Conservation (phyloP, 306 rosid genomes). For the Lithocarpus polystachyus region DNA sequence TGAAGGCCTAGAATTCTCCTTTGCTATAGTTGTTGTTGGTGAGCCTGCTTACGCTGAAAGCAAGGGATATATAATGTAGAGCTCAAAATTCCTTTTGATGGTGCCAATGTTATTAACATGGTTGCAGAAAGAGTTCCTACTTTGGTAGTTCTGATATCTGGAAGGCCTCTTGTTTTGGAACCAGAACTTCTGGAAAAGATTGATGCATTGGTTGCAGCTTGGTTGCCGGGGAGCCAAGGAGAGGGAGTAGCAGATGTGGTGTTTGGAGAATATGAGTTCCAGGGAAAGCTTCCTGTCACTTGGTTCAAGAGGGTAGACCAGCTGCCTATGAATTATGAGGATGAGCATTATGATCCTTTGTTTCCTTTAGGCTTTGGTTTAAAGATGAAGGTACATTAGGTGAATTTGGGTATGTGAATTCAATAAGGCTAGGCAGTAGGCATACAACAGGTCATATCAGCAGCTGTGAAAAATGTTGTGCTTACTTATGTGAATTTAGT, state of each 20-base stretch:
- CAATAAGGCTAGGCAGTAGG: too few species aligned
- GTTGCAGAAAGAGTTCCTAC: constrained; percentile 71
- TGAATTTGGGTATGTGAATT: too few species aligned
- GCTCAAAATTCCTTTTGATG: constrained; percentile 55
- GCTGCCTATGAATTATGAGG: constrained; percentile 30
- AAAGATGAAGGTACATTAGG: too few species aligned
- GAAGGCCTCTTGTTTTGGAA: constrained; percentile 67
- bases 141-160: constrained; percentile 69
- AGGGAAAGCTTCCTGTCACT: constrained; percentile 67
- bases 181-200: constrained; percentile 51
- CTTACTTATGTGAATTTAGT: too few species aligned
- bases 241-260: constrained; percentile 69
- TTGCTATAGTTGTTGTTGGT: constrained; percentile 73
- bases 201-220: constrained; percentile 74
- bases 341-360: constrained; percentile 43
- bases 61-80: constrained; percentile 61
- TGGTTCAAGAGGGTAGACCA: constrained; percentile 62
- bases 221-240: constrained; percentile 88
- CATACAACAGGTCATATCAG: too few species aligned
- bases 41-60: constrained; percentile 73
- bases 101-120: constrained; percentile 46
- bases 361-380: constrained; percentile 69
- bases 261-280: constrained; percentile 65
- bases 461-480: too few species aligned
- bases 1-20: constrained; percentile 48